A percentile compares a stretch with the other conserved stretches of the same genome.
These are phyloP conservation scores for Patellifolia procumbens DNA, from an alignment of 179 eudicot genomes.

Conservation along the genomic window DNA sequence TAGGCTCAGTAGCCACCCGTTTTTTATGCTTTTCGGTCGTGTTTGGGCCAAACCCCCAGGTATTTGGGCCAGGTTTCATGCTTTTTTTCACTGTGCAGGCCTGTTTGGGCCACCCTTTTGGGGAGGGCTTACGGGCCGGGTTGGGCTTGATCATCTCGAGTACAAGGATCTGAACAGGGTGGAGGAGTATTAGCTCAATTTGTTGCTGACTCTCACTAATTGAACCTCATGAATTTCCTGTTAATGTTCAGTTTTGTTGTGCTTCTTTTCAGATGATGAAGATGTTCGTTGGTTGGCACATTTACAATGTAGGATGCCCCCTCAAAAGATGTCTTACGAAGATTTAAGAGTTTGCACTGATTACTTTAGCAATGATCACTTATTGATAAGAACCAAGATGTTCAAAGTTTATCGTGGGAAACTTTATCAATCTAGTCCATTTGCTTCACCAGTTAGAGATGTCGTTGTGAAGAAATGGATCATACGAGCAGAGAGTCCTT, in stretches of 20 bases:
- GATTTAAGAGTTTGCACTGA: not conserved
- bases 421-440: not conserved
- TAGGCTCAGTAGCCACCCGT: no score
- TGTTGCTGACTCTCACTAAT: no score
- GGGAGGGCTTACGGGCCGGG: no score
- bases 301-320: not conserved
- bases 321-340: not conserved
- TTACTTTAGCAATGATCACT: not conserved
- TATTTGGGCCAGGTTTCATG: no score
- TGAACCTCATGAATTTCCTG: not conserved
- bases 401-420: constrained; percentile 4
- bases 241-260: not conserved
- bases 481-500: not conserved
- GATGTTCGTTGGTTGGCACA: not conserved
- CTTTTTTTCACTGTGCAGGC: not conserved
- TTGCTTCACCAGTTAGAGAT: not conserved
- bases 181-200: no score
- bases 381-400: not conserved
- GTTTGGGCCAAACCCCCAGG: no score
- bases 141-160: no score
- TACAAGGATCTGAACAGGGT: no score
- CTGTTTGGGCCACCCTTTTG: no score
- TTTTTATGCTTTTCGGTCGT: no score
- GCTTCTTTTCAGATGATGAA: not conserved
- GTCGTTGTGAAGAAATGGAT: constrained; percentile 8